Percentiles rank a stretch among this genome's conserved stretches.
phyloP scores from a whole-genome alignment of 108 stramenopile genomes.

The Epithemia pelagica region DNA sequence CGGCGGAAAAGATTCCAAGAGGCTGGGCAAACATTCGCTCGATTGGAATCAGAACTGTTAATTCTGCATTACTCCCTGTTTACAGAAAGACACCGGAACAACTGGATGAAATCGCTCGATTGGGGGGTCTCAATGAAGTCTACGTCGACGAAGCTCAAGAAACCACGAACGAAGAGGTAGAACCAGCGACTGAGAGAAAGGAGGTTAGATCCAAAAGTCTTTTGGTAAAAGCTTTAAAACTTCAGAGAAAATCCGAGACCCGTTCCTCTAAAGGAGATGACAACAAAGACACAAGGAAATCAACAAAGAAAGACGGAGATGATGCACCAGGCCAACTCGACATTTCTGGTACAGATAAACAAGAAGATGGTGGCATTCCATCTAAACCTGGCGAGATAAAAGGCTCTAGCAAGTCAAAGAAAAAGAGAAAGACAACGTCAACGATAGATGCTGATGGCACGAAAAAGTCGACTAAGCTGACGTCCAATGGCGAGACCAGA shows the following conservation, averaged over 20 bases:
- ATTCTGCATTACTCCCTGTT: slow-evolving; percentile 72
- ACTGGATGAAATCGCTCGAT: slow-evolving; percentile 42
- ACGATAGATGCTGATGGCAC: not conserved
- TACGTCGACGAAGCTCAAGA: slow-evolving; percentile 13
- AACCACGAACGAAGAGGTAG: slow-evolving; percentile 16
- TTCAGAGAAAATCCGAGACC: slow-evolving; percentile 42
- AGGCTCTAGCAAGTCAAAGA: too few relatives aligned
- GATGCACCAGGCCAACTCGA: too few relatives aligned
- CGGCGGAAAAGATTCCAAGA: slow-evolving; percentile 64
- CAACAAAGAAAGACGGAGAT: too few relatives aligned
- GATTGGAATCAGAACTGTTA: slow-evolving; percentile 74
- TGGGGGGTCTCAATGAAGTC: slow-evolving; percentile 30
- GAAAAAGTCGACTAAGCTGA: too few relatives aligned
- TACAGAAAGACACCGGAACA: slow-evolving; percentile 78
- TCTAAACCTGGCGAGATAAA: too few relatives aligned
- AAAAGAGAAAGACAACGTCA: slow-evolving; percentile 9
- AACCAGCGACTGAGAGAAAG: slow-evolving; percentile 17
- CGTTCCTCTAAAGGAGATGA: slow-evolving; percentile 10
- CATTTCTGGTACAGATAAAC: too few relatives aligned
- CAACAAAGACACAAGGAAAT: too few relatives aligned
- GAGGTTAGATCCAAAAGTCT: slow-evolving; percentile 29
- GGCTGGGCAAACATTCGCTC: slow-evolving; percentile 85
- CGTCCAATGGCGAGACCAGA: too few relatives aligned
- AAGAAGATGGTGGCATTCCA: too few relatives aligned
- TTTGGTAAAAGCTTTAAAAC: slow-evolving; percentile 72